Percentiles rank a stretch among this genome's conserved stretches.
phyloP scores from a whole-genome alignment of 2,329 filamentous ascomycete genomes.

The Venturia pyrina region DNA sequence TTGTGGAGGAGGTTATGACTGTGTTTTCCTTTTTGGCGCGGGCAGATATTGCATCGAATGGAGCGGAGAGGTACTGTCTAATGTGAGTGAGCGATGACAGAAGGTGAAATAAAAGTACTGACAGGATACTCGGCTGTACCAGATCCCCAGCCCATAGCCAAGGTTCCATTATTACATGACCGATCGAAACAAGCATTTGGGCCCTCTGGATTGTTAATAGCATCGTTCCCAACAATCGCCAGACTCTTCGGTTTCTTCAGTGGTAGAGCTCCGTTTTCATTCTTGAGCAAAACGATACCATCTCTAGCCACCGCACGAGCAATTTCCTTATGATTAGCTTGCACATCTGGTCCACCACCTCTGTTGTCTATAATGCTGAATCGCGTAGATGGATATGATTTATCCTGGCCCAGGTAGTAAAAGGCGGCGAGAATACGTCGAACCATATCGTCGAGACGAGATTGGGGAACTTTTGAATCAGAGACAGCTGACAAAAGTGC shows the following conservation, averaged over 20 bases:
- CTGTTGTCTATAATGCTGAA: conserved; percentile 37
- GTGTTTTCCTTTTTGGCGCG: conserved; percentile 29
- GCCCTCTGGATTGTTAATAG: conserved; percentile 62
- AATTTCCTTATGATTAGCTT: conserved; percentile 29
- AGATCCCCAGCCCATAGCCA: conserved; percentile 61
- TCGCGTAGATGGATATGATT: conserved; percentile 31
- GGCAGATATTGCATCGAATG: conserved; percentile 31
- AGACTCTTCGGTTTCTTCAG: conserved; percentile 59
- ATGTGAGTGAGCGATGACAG: conserved; percentile 10
- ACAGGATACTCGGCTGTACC: conserved; percentile 38
- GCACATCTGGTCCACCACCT: conserved; percentile 26
- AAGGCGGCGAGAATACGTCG: conserved; percentile 37
- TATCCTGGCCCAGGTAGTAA: conserved; percentile 40
- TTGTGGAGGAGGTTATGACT: conserved; percentile 27
- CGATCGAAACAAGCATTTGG: conserved; percentile 71
- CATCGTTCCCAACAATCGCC: conserved; percentile 62
- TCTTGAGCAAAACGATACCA: conserved; percentile 47
- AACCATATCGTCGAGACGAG: conserved; percentile 33
- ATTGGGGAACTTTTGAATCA: conserved; percentile 21
- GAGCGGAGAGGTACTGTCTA: conserved; percentile 32
- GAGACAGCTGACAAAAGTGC: conserved; percentile 43
- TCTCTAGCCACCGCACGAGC: conserved; percentile 35
- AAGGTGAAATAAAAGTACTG: neutral
- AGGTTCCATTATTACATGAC: conserved; percentile 48
- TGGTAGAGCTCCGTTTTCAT: conserved; percentile 59